Base-by-base conservation (phyloP, 768 basidiomycete genomes). In the Brasilioporus rufonigricans region DNA sequence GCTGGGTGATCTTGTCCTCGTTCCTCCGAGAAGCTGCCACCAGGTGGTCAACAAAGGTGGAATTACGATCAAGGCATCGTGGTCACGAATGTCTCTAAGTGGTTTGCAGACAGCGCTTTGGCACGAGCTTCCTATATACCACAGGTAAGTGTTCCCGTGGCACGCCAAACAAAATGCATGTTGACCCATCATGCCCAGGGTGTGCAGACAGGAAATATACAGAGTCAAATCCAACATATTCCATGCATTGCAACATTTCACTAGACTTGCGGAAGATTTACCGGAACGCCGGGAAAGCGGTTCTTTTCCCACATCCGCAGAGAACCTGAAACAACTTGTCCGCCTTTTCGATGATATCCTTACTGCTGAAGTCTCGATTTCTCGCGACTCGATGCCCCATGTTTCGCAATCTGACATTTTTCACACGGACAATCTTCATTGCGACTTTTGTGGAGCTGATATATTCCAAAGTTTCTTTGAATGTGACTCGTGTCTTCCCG, bases 31-130 rank as follows among this genome's bases (percentile, higher is more conserved):
- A 56, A 86, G 86, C 58, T 89, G 86, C 52, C 91, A 93, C 69
- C 91, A 93, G 66, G 91, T 92, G 4, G 77, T 93, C 24, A 93
- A 93, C 60, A 73, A 74, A 45, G 89, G 91, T 23, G 90, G 91
- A 13, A 78, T 93, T 23, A 90, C 89, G 0, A 76, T 92, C 66
- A 93, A 93, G 70, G 84, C 85, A 5, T 87, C 88, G 1, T 93
- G 91, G 91, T 92, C 90, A 1, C 77, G 91, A 44, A 92, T 93
- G 89, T 86, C 88, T 8, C 62, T 87, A 26, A 66, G 72, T 44
- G 86, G 88, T 4, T 66, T 91, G 14, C 66, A 69, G 38, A 73
- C 76, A 1, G 87, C 90, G 3, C 74, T 87, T 31, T 79, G 82
- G 61, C 80, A 87, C 41, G 91, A 93, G 59, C 75, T 93, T 32